phyloP scores from a whole-genome alignment of 2,329 filamentous ascomycete species.

The Westerdykella sp. region DNA sequence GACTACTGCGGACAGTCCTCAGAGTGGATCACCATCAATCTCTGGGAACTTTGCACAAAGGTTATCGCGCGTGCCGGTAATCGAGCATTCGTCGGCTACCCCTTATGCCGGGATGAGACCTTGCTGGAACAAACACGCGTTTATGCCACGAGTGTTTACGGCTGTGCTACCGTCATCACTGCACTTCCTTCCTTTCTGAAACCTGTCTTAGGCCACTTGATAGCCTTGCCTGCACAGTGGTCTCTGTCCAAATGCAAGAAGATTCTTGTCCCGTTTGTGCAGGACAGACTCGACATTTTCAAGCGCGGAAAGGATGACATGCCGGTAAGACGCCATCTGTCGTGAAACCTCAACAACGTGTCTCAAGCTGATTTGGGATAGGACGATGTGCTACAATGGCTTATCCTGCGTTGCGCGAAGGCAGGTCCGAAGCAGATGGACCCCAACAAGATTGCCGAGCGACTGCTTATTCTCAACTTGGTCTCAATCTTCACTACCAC shows the following conservation, averaged over 20 bases:
- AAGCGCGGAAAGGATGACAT: not conserved
- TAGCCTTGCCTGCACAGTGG: conserved; percentile 1
- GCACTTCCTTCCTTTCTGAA: conserved; percentile 2
- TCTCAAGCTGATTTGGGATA: not conserved
- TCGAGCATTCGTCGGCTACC: conserved; percentile 3
- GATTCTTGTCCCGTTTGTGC: conserved; percentile 5
- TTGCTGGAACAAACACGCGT: conserved; percentile 3
- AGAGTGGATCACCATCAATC: conserved; percentile 1
- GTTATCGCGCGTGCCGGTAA: conserved; percentile 2
- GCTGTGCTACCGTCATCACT: conserved; percentile 5
- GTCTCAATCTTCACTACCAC: conserved; percentile 2
- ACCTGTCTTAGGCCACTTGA: conserved; percentile 1
- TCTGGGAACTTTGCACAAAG: conserved; percentile 1
- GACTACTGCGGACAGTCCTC: not conserved
- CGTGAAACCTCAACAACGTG: not conserved
- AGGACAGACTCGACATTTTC: conserved; percentile 1
- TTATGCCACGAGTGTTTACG: not conserved
- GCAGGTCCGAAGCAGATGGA: conserved; percentile 1
- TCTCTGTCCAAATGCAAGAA: not conserved
- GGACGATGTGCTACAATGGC: conserved; percentile 7
- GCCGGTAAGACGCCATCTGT: not conserved
- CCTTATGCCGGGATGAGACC: conserved; percentile 4
- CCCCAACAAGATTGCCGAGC: not conserved
- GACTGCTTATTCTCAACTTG: conserved; percentile 1
- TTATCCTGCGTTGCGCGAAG: conserved; percentile 2